Evolutionary conservation across 345 rosid species (phyloP).

Genomic region (Acer campestre): DNA sequence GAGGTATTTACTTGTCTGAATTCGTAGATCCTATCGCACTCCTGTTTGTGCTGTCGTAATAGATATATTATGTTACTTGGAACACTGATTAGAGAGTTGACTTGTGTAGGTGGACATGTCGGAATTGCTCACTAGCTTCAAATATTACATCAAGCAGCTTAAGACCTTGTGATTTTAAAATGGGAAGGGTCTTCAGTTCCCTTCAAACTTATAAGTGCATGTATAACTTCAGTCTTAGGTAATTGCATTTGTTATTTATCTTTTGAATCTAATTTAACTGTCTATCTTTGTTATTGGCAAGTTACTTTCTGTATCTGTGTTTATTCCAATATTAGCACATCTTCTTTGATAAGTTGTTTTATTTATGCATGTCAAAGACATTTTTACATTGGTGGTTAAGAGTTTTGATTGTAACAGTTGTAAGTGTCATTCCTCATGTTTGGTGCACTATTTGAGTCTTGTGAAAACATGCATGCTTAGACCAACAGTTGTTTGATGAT

Average conservation of each 20-base stretch:
- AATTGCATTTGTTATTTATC: slow-evolving; percentile 9
- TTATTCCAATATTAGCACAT: not conserved
- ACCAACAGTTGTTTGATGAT: not conserved
- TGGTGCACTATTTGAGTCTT: not conserved
- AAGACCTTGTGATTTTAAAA: slow-evolving; percentile 88
- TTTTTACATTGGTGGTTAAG: not conserved
- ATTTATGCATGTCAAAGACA: not conserved
- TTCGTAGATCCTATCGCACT: not conserved
- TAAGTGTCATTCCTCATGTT: not conserved
- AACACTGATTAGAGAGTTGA: slow-evolving; percentile 14
- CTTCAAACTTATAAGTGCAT: slow-evolving; percentile 73
- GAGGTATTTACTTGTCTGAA: slow-evolving; percentile 45
- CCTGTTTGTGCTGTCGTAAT: not conserved
- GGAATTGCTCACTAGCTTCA: slow-evolving; percentile 57
- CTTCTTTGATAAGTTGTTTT: not conserved
- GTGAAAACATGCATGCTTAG: not conserved
- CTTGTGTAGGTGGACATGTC: slow-evolving; percentile 78
- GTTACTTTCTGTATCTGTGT: not conserved
- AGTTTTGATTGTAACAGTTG: not conserved
- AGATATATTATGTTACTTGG: not conserved
- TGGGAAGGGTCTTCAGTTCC: slow-evolving; percentile 74
- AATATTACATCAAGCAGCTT: slow-evolving; percentile 71
- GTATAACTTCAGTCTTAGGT: slow-evolving; percentile 82
- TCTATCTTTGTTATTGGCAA: not conserved
- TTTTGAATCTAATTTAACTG: not conserved